Percentiles rank a stretch among this genome's conserved stretches.
Conservation (phyloP, 2,329 filamentous ascomycete species). For the Colletotrichum shisoi region DNA sequence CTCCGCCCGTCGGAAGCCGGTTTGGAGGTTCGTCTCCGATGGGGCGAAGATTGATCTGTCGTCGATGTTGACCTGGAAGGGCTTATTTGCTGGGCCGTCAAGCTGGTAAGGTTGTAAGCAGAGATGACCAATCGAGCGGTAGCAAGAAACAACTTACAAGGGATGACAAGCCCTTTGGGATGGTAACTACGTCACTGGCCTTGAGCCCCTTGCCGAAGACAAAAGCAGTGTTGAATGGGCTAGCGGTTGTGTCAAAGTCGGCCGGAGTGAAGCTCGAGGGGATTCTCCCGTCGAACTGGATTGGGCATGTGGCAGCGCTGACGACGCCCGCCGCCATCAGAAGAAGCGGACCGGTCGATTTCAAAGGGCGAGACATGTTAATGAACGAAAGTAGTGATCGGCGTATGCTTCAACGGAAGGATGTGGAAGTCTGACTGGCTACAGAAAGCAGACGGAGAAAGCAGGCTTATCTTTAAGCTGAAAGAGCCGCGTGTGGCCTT, state of each 20-base stretch:
- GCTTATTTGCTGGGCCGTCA: conserved; percentile 51
- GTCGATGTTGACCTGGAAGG: conserved; percentile 64
- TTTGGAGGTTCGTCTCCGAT: conserved; percentile 57
- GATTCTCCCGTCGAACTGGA: conserved; percentile 59
- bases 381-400: not conserved
- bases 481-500: too few species aligned
- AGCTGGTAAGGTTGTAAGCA: conserved; percentile 47
- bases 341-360: not conserved
- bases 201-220: conserved; percentile 62
- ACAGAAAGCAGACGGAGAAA: too few species aligned
- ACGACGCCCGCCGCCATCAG: conserved; percentile 9
- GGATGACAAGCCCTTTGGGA: conserved; percentile 47
- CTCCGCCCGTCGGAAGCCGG: conserved; percentile 68
- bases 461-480: too few species aligned
- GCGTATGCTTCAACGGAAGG: not conserved
- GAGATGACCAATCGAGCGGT: rapidly evolving
- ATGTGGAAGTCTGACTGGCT: too few species aligned
- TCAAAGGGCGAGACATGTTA: conserved; percentile 1
- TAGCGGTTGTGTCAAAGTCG: conserved; percentile 52
- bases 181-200: conserved; percentile 59
- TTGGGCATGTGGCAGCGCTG: conserved; percentile 43
- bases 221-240: conserved; percentile 60
- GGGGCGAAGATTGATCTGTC: conserved; percentile 67
- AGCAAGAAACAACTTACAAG: conserved; percentile 42
- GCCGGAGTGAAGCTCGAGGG: conserved; percentile 49